Evolutionary conservation across 139 green algal species (phyloP).

Genomic region (Micractinium conductrix): DNA sequence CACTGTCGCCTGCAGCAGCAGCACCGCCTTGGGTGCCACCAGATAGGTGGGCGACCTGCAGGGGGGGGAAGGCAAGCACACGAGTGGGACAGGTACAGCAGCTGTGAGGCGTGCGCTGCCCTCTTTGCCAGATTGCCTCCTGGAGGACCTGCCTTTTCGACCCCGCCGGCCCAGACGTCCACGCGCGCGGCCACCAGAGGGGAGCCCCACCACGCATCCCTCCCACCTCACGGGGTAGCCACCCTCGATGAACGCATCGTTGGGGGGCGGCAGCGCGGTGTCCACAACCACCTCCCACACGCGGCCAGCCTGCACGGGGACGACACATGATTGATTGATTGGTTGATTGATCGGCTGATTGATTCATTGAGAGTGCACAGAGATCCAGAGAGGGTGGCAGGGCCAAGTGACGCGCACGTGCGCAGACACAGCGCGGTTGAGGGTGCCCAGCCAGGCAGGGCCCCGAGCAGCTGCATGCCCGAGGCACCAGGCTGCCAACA

Average conservation of each 20-base stretch:
- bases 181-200: not conserved
- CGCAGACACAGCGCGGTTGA: not conserved
- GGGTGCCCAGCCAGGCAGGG: too few relatives aligned
- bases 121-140: too few relatives aligned
- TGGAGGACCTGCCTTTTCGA: too few relatives aligned
- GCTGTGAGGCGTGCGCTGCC: too few relatives aligned
- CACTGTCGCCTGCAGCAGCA: conserved; percentile 35
- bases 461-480: too few relatives aligned
- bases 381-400: too few relatives aligned
- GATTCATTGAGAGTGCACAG: not conserved
- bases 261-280: conserved; percentile 36
- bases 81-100: too few relatives aligned
- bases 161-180: not conserved
- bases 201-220: not conserved
- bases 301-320: conserved; percentile 30
- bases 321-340: too few relatives aligned
- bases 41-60: conserved; percentile 7
- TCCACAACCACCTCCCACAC: conserved; percentile 44
- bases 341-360: too few relatives aligned
- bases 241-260: conserved; percentile 40
- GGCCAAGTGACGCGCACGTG: too few relatives aligned
- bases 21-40: conserved; percentile 30
- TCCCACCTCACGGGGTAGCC: conserved; percentile 5
- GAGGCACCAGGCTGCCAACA: not conserved
- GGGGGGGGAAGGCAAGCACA: too few relatives aligned